Base-by-base conservation (phyloP, 805 yeast genomes). In the Yarrowia sp. region DNA sequence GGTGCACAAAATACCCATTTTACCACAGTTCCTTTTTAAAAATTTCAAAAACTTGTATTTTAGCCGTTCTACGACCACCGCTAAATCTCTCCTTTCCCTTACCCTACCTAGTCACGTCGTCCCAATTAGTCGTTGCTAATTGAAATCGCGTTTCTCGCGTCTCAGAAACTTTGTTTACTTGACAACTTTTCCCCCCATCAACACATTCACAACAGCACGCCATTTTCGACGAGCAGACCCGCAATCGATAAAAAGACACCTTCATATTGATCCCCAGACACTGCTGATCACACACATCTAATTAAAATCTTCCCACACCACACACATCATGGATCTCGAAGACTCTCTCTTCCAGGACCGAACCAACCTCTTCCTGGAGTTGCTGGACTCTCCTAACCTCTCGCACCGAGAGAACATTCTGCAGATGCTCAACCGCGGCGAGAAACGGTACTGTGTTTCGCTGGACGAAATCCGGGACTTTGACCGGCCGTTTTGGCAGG, bases 391-490 rank as follows among this genome's bases (percentile, higher is more conserved):
- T 19, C 61, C 61, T 2, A 25, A 32, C 4, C 22, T 24, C 6
- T 18, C 38, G 4, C 46, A 39, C 74, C 81, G 84, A 65, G 87
- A 83, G 59, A 81, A 81, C 56, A 87, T 94, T 66, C 83, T 85
- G 66, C 79, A 83, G 32, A 86, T 94, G 88, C 83, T 92, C 51
- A 78, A 80, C 65, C 82, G 83, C 68, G 86, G 85, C 49, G 79
- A 80, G 61, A 81, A 82, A 65, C 80, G 99, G 68, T 77, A 93
- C 44, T 77, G 80, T 2, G 86, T 93, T 2, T 84, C 91, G 14
- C 78, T 94, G 42, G 99, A 94, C 74, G 97, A 93, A 66, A 72
- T 94, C 18, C 81, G 97, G 67, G 92, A 86, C 56, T 92, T 88
- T 70, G 96, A 92, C 74, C 77, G 82, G 59, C 84, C 81, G 1